Evolutionary conservation across 352 stramenopile species (phyloP).

Genomic region (Pythium vanterpoolii): DNA sequence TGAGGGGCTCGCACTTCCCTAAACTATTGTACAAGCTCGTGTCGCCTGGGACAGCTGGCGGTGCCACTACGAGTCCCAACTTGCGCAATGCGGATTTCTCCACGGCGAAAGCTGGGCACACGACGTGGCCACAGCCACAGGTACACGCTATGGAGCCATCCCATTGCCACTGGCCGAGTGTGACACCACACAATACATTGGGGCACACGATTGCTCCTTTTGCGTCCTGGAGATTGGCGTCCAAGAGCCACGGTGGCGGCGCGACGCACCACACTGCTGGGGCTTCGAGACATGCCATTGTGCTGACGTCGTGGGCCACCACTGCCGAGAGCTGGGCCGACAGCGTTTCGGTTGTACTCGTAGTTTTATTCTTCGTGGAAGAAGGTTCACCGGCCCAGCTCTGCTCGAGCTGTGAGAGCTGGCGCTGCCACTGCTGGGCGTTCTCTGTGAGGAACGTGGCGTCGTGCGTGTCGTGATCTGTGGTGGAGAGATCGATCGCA

Average conservation of each 20-base stretch:
- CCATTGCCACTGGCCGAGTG: constrained; percentile 14
- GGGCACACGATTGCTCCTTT: constrained; percentile 15
- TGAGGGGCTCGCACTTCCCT: neutral
- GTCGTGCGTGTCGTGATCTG: neutral
- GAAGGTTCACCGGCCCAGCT: neutral
- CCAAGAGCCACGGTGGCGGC: constrained; percentile 19
- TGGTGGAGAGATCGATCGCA: constrained; percentile 15
- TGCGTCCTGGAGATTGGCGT: neutral
- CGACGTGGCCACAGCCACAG: constrained; percentile 31
- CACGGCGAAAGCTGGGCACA: constrained; percentile 47
- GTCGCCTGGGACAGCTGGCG: neutral
- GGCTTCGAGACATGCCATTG: neutral
- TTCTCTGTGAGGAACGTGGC: constrained; percentile 8
- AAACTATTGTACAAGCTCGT: neutral
- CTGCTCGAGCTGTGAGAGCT: constrained; percentile 6
- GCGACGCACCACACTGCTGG: constrained; percentile 8
- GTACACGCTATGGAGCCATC: constrained; percentile 2
- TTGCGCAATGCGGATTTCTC: constrained; percentile 44
- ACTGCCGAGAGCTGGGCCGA: constrained; percentile 10
- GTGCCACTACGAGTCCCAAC: constrained; percentile 42
- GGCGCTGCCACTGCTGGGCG: constrained; percentile 6
- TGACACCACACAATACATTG: constrained; percentile 5
- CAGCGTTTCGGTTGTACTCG: neutral
- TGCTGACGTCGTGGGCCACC: neutral
- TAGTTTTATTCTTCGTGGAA: neutral